A percentile compares a stretch with the other conserved stretches of the same genome.
Evolutionary conservation across 2,329 filamentous ascomycete genomes (phyloP).

Genomic region (Fusarium virguliforme): DNA sequence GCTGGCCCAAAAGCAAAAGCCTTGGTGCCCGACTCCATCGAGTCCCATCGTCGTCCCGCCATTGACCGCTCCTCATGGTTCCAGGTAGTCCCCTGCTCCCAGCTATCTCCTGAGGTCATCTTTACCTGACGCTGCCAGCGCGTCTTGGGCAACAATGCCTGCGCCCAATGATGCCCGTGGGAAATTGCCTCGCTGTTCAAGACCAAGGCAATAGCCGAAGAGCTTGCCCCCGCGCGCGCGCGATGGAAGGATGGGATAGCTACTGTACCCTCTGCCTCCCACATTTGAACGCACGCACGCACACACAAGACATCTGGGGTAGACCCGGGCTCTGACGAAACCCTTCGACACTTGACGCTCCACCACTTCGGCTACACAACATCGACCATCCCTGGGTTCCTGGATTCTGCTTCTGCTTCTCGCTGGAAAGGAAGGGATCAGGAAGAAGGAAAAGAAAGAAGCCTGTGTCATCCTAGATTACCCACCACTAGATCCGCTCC

Average conservation of each 20-base stretch:
- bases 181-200: conserved; percentile 42
- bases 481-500: conserved; percentile 44
- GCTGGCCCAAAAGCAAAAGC: conserved; percentile 35
- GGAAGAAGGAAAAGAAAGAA: conserved; percentile 17
- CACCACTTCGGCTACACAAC: conserved; percentile 42
- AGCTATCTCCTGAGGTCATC: conserved; percentile 51
- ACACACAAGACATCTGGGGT: conserved; percentile 51
- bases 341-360: conserved; percentile 23
- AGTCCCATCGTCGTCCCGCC: conserved; percentile 43
- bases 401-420: not conserved
- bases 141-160: conserved; percentile 56
- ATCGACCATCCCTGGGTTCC: conserved; percentile 30
- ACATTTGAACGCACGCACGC: conserved; percentile 22
- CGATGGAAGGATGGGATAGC: conserved; percentile 21
- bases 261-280: conserved; percentile 21
- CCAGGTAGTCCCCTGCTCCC: conserved; percentile 56
- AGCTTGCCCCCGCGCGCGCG: conserved; percentile 30
- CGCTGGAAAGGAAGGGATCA: conserved; percentile 11
- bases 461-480: conserved; percentile 37
- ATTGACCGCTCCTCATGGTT: conserved; percentile 56
- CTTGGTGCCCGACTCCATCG: conserved; percentile 52
- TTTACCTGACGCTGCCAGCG: conserved; percentile 52
- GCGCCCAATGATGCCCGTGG: conserved; percentile 53
- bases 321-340: conserved; percentile 46
- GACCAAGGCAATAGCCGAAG: conserved; percentile 40